Evolutionary conservation across 2,329 filamentous ascomycete species (phyloP).

Genomic region (Trichothecium sympodiale): DNA sequence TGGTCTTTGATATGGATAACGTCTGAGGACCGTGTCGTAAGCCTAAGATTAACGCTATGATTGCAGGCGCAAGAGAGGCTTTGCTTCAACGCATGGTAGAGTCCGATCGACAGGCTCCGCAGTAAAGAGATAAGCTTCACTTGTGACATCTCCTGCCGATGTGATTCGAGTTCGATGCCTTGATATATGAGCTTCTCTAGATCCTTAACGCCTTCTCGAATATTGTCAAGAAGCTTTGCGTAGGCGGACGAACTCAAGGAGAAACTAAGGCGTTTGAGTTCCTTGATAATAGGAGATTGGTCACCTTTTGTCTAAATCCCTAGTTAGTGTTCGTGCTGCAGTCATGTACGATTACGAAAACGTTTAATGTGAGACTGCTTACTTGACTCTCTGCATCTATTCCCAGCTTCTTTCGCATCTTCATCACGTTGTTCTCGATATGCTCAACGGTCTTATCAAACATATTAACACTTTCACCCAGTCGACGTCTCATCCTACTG

Average conservation of each 20-base stretch:
- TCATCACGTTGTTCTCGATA: constrained; percentile 8
- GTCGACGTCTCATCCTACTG: constrained; percentile 10
- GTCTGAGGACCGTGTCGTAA: background rate
- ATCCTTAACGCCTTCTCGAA: too few relatives aligned
- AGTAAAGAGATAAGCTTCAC: background rate
- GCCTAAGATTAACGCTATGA: background rate
- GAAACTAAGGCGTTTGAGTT: too few relatives aligned
- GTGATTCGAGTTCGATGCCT: background rate
- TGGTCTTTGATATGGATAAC: background rate
- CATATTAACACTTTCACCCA: constrained; percentile 10
- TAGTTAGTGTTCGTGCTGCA: too few relatives aligned
- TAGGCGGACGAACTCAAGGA: too few relatives aligned
- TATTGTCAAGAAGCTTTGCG: too few relatives aligned
- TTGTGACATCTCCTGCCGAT: background rate
- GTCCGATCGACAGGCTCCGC: background rate
- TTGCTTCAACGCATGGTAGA: background rate
- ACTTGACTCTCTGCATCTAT: too few relatives aligned
- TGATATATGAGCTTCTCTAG: too few relatives aligned
- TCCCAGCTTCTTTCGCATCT: too few relatives aligned
- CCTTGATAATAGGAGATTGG: too few relatives aligned
- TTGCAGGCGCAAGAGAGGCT: background rate
- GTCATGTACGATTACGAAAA: too few relatives aligned
- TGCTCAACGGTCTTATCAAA: constrained; percentile 14
- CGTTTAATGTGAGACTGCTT: too few relatives aligned
- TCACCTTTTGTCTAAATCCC: too few relatives aligned